Percentiles rank a stretch among this genome's conserved stretches.
phyloP scores from a whole-genome alignment of 2,329 filamentous ascomycete genomes.

The Ophiostoma montium region DNA sequence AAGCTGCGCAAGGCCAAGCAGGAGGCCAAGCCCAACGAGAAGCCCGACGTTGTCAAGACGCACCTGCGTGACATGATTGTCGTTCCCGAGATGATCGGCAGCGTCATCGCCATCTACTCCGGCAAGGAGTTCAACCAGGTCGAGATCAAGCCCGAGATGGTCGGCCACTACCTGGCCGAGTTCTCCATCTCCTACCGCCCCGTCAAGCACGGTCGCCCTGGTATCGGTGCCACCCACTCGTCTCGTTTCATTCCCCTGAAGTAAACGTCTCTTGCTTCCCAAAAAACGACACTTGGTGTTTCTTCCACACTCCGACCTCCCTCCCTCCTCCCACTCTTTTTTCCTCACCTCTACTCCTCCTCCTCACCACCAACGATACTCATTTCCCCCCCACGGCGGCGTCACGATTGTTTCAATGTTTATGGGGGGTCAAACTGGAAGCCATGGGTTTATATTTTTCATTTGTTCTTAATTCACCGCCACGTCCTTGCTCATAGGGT shows the following conservation, averaged over 20 bases:
- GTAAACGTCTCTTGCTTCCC: constrained; percentile 41
- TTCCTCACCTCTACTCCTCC: not conserved
- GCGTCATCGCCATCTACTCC: constrained; percentile 97
- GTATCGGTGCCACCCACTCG: constrained; percentile 99
- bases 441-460: constrained; percentile 4
- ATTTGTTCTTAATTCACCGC: not conserved
- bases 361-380: not conserved
- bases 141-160: constrained; percentile 99
- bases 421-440: constrained; percentile 1
- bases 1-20: constrained; percentile 99
- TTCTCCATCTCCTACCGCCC: constrained; percentile 99
- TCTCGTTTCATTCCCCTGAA: constrained; percentile 99
- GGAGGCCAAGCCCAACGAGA: constrained; percentile 98
- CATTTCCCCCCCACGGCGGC: not conserved
- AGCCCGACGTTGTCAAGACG: constrained; percentile 98
- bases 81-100: constrained; percentile 99
- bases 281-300: not conserved
- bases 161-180: constrained; percentile 97
- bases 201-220: constrained; percentile 99
- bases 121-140: constrained; percentile 99
- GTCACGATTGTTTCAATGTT: not conserved
- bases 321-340: not conserved
- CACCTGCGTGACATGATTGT: constrained; percentile 99
- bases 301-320: not conserved
- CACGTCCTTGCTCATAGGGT: not conserved